Percentiles rank a stretch among this genome's conserved stretches.
phyloP scores from a whole-genome alignment of 2,329 filamentous ascomycete species.

The Xenoacremonium recifei region DNA sequence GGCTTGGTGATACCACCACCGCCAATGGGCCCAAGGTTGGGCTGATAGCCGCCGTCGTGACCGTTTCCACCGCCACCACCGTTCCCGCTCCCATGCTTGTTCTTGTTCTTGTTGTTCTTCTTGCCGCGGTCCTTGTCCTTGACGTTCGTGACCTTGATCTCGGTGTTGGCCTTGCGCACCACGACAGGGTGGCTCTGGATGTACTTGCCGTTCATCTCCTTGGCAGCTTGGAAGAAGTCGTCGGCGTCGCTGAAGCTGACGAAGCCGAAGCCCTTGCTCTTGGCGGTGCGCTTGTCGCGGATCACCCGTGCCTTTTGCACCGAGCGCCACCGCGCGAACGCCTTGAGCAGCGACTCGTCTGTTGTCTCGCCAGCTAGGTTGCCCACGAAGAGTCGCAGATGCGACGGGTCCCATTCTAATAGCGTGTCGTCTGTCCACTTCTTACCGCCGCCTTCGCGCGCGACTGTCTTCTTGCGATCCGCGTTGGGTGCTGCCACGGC shows the following conservation, averaged over 20 bases:
- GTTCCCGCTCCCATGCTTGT: slow-evolving; percentile 31
- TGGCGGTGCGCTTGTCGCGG: slow-evolving; percentile 91
- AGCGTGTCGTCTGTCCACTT: slow-evolving; percentile 87
- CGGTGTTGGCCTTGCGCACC: slow-evolving; percentile 84
- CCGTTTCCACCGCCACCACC: slow-evolving; percentile 27
- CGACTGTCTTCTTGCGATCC: slow-evolving; percentile 79
- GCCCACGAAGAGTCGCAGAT: slow-evolving; percentile 93
- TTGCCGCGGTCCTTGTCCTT: slow-evolving; percentile 53
- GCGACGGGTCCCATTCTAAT: slow-evolving; percentile 92
- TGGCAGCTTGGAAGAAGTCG: slow-evolving; percentile 92
- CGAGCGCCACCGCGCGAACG: slow-evolving; percentile 83
- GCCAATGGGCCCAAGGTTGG: slow-evolving; percentile 47
- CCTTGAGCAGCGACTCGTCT: slow-evolving; percentile 91
- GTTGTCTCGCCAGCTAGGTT: slow-evolving; percentile 97
- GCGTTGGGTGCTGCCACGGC: slow-evolving; percentile 38
- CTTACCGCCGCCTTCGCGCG: slow-evolving; percentile 85
- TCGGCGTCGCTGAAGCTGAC: slow-evolving; percentile 94
- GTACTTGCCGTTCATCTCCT: slow-evolving; percentile 99
- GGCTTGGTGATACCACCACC: slow-evolving; percentile 59
- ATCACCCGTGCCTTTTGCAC: slow-evolving; percentile 92
- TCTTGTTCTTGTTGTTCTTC: slow-evolving; percentile 38
- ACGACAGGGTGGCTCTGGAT: slow-evolving; percentile 94
- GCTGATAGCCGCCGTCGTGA: slow-evolving; percentile 42
- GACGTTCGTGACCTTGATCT: slow-evolving; percentile 76
- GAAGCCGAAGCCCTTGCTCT: slow-evolving; percentile 95